Evolutionary conservation across 2,329 filamentous ascomycete genomes (phyloP).

Genomic region (Hymenotorrendiella dingleyae): DNA sequence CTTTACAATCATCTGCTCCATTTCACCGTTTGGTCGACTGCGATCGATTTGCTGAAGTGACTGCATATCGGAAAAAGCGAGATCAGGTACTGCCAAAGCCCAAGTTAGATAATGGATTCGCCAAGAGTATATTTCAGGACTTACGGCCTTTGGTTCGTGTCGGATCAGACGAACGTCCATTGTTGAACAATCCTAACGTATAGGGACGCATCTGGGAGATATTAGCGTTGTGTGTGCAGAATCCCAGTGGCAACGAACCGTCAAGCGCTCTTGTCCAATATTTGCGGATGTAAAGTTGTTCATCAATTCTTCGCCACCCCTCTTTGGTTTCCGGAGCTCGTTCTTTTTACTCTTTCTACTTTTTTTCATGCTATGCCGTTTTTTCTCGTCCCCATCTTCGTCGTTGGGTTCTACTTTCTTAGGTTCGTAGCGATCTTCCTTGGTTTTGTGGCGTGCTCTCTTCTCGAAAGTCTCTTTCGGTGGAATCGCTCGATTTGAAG

Average conservation of each 20-base stretch:
- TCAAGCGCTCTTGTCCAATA: constrained; percentile 46
- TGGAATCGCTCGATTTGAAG: neutral
- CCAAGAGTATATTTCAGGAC: constrained; percentile 13
- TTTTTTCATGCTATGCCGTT: constrained; percentile 9
- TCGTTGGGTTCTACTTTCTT: constrained; percentile 29
- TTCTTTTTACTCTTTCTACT: constrained; percentile 27
- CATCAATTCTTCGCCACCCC: constrained; percentile 41
- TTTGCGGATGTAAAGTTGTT: constrained; percentile 49
- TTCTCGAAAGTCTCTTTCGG: constrained; percentile 35
- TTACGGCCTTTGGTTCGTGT: constrained; percentile 34
- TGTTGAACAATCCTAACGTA: constrained; percentile 40
- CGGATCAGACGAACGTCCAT: constrained; percentile 35
- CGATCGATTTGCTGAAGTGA: constrained; percentile 34
- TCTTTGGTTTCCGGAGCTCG: constrained; percentile 18
- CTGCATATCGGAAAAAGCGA: constrained; percentile 47
- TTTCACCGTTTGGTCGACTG: constrained; percentile 15
- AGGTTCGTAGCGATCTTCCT: constrained; percentile 48
- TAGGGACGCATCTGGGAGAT: constrained; percentile 32
- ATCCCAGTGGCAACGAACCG: constrained; percentile 34
- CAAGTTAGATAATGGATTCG: neutral
- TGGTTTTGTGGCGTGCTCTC: constrained; percentile 49
- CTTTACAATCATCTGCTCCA: constrained; percentile 26
- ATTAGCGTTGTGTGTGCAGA: constrained; percentile 9
- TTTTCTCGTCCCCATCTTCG: constrained; percentile 14
- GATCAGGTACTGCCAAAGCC: constrained; percentile 40